These are phyloP conservation scores for Talaromyces sp. DNA, from an alignment of 2,329 filamentous ascomycete species.

Conservation along the genomic window DNA sequence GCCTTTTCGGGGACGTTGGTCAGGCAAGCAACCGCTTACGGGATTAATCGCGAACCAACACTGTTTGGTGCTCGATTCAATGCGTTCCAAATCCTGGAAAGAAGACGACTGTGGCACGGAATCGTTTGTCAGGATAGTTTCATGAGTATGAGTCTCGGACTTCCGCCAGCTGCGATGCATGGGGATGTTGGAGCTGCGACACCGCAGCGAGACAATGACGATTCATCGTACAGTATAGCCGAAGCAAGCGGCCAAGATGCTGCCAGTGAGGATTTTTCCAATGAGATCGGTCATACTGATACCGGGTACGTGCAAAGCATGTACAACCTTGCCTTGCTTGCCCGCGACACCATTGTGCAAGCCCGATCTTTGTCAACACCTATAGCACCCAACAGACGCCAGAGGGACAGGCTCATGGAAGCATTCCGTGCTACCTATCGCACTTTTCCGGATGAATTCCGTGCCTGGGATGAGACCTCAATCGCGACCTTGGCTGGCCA, in stretches of 20 bases:
- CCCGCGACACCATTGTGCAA: slow-evolving; percentile 19
- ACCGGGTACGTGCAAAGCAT: slow-evolving; percentile 20
- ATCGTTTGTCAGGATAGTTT: slow-evolving; percentile 22
- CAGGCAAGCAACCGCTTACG: slow-evolving; percentile 19
- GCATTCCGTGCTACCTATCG: slow-evolving; percentile 19
- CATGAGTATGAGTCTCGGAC: slow-evolving; percentile 21
- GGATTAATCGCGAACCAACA: slow-evolving; percentile 19
- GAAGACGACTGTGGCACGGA: slow-evolving; percentile 18
- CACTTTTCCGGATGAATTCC: slow-evolving; percentile 19
- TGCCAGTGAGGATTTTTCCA: slow-evolving; percentile 13
- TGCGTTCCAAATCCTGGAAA: slow-evolving; percentile 14
- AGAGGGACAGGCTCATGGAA: slow-evolving; percentile 14
- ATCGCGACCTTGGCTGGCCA: slow-evolving; percentile 11
- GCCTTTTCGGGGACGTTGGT: slow-evolving; percentile 20
- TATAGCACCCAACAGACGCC: slow-evolving; percentile 15
- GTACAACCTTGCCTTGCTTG: slow-evolving; percentile 19
- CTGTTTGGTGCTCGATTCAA: slow-evolving; percentile 17
- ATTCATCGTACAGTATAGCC: slow-evolving; percentile 10
- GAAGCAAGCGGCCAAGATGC: slow-evolving; percentile 9
- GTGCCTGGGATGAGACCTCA: slow-evolving; percentile 17
- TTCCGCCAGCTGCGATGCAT: slow-evolving; percentile 17
- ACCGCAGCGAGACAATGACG: slow-evolving; percentile 18
- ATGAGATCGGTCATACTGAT: slow-evolving; percentile 15
- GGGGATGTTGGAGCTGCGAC: slow-evolving; percentile 18
- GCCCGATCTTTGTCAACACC: slow-evolving; percentile 20